Evolutionary conservation across 1,139 yeast genomes (phyloP), one percentile per base, ranked within the genome.

Genomic region (Torulaspora pretoriensis): DNA sequence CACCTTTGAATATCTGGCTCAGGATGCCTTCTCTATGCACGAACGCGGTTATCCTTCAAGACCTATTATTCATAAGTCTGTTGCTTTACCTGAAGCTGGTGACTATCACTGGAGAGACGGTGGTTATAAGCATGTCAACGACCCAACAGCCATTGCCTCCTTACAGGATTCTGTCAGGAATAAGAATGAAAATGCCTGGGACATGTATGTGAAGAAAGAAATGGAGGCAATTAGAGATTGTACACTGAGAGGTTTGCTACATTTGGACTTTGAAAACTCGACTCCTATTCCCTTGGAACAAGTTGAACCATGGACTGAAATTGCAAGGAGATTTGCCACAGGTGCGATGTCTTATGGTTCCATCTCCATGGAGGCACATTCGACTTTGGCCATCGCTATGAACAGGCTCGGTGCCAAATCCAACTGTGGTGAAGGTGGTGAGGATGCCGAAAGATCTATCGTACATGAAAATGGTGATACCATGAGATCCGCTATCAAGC

Each of bases 281-380:
- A 75, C 73, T 4, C 75, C 92, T 5, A 94, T 92, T 48, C 97
- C 97, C 46, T 71, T 92, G 53, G 98, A 92, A 61, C 97, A 92
- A 71, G 98, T 92, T 55, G 98, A 92, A 72, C 98, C 98, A 40
- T 92, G 98, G 98, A 92, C 97, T 34, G 98, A 90, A 68, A 92
- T 92, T 67, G 98, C 90, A 31, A 83, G 97, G 62, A 81, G 98
- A 61, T 92, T 92, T 65, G 92, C 90, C 56, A 90, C 98, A 25
- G 98, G 98, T 72, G 98, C 98, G 48, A 92, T 92, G 98, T 89
- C 97, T 4, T 92, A 92, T 63, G 98, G 98, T 63, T 90, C 97
- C 42, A 92, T 92, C 64, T 90, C 97, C 7, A 86, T 90, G 96
- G 98, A 92, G 69, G 89, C 97, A 2, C 98, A 92, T 69, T 88